Percentiles rank a stretch among this genome's conserved stretches.
These are phyloP conservation scores for Rhizophagus sp. DNA, from an alignment of 192 early-diverging fungal genomes.

Conservation along the genomic window DNA sequence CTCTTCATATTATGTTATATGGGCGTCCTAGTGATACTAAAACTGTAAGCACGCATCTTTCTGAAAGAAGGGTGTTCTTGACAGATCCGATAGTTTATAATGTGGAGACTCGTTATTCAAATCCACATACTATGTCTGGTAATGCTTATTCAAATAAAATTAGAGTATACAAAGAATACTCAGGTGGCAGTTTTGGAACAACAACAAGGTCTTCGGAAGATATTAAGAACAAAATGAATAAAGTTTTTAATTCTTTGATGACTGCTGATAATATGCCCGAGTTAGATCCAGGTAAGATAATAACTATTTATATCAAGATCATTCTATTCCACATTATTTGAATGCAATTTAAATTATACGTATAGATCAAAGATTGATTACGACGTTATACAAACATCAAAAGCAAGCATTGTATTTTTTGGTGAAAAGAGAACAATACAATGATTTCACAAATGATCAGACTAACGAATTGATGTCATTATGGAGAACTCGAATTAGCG, in stretches of 20 bases:
- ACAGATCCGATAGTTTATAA: slow-evolving; percentile 39
- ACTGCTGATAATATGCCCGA: slow-evolving; percentile 49
- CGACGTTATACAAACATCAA: slow-evolving; percentile 77
- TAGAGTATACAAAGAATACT: slow-evolving; percentile 32
- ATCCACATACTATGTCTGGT: slow-evolving; percentile 37
- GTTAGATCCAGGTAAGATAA: slow-evolving; percentile 49
- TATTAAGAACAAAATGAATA: slow-evolving; percentile 57
- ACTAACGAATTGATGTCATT: slow-evolving; percentile 44
- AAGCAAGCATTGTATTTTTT: slow-evolving; percentile 84
- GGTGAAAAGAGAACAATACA: slow-evolving; percentile 68
- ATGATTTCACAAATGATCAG: slow-evolving; percentile 55
- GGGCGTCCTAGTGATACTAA: slow-evolving; percentile 31
- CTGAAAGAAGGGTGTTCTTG: slow-evolving; percentile 34
- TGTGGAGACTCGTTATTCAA: slow-evolving; percentile 35
- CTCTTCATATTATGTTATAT: slow-evolving; percentile 41
- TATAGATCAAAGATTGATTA: slow-evolving; percentile 25
- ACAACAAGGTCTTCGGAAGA: slow-evolving; percentile 36
- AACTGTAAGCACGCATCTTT: slow-evolving; percentile 35
- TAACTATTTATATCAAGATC: not conserved
- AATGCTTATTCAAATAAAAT: slow-evolving; percentile 36
- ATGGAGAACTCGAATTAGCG: slow-evolving; percentile 41
- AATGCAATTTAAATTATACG: not conserved
- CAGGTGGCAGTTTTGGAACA: slow-evolving; percentile 22
- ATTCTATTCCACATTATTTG: not conserved
- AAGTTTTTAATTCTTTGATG: slow-evolving; percentile 59